Evolutionary conservation across 2,329 filamentous ascomycete genomes (phyloP), one percentile per base, ranked within the genome.

Genomic region (Paracoccidioides lutzii): DNA sequence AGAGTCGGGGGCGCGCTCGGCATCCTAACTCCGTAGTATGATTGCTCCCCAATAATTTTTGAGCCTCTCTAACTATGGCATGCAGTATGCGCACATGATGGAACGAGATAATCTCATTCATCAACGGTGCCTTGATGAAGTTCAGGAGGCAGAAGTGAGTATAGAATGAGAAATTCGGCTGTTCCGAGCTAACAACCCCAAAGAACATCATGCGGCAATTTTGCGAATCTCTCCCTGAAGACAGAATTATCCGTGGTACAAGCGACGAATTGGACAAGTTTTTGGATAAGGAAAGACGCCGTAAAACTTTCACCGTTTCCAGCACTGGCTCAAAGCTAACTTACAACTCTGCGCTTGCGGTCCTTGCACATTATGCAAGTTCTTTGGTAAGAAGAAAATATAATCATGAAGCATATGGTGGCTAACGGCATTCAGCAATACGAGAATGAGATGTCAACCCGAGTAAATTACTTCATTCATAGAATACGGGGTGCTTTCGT

Each of bases 1-100:
- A 98, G 68, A 96, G 90, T 12, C 81, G 89, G 59, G 93, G 93
- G 0, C 81, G 93, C 54, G 93, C 93, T 10, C 81, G 93, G 42
- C 86, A 89, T 63, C 69, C 73, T 0, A 79, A 85, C 55, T 97
- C 93, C 0, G 83, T 80, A 49, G 72, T 71, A 63, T 57, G 61
- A 33, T 38, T 51, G 7, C 40, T n/a, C 5, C 32, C 38, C 15
- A n/a, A 5, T 12, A 33, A n/a, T 53, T 32, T 14, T 30, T 9
- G 32, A 22, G 5, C 4, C 28, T n/a, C 14, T 37, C 56, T 59
- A 40, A 63, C 52, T 35, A 43, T 28, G 49, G 6, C 41, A 32
- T 37, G 28, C 32, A 73, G 59, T 96, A 91, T 67, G 79, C 90
- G 38, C 88, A 87, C 64, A 90, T 98, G 87, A 67, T 88, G 2